Base-by-base conservation (phyloP, 768 basidiomycete genomes). In the Terana coerulea region DNA sequence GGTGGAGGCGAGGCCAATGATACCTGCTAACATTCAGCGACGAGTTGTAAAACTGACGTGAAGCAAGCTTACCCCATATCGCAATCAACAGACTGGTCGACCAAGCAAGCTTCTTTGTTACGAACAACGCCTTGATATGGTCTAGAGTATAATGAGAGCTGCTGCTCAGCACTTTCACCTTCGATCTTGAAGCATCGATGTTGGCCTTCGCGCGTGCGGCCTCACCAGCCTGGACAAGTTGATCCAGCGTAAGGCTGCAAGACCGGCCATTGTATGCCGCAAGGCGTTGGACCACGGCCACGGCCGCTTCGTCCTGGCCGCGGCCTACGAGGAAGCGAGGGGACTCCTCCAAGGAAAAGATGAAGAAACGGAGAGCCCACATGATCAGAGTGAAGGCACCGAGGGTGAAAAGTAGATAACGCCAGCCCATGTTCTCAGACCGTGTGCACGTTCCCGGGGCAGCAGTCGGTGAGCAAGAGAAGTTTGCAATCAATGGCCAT, bases 1-100 rank as follows among this genome's bases (percentile, higher is more conserved):
- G 15, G 88, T 86, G 56, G 83, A 88, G 1, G 87, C 88, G 12
- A 91, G 75, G 4, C 88, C 88, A 51, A 91, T 90, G 36, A 90
- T 71, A 1, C 80, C 86, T 87, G 55, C 34, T 60, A 59, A 42
- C 21, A 7, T 8, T 22, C 25, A 43, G 11, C 8, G 21, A n/a
- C 24, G 22, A 10, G 26, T 5, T 3, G 36, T 12, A 22, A 24
- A 41, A 8, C 7, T 8, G 9, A 9, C 15, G 1, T 30, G 2
- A 15, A 25, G 24, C 3, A 46, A 36, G 34, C 48, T 71, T 41
- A 75, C 78, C 80, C 81, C 80, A 83, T 12, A 81, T 43, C 12
- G 68, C 28, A 31, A 83, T 79, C 49, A 83, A 55, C 34, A 81
- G 52, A 15, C 61, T 68, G 0, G 81, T 81, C 15, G 76, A 79